Base-by-base conservation (phyloP, 306 rosid species). In the Datisca glomerata region DNA sequence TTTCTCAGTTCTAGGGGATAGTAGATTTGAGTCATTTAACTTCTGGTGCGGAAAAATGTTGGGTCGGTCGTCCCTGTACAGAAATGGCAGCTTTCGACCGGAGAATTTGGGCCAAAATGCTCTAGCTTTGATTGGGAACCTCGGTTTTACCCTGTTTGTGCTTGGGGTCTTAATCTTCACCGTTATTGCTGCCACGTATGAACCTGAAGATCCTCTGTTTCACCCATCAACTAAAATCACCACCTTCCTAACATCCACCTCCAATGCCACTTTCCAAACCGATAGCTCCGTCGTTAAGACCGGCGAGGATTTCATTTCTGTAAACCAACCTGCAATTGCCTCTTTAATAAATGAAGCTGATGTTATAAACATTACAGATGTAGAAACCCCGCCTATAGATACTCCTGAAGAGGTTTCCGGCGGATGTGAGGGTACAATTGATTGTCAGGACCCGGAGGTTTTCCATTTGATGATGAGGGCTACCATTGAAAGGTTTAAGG, bases 131-230 rank as follows among this genome's bases (percentile, higher is more conserved):
- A 74, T 91, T 63, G 80, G 96, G 25, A 91, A 85, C 51, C 87
- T 91, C 23, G 73, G 99, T 60, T 91, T 91, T 60, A 71, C 96
- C 2, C 43, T 85, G 21, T 91, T 91, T 65, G 96, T 91, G 49
- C 18, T 85, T 41, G 96, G 94, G 24, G 96, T 91, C 21, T 47
- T 91, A 28, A 66, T 91, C 49, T 91, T 91, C 21, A 91, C 98
- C 14, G 71, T 91, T 33, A 80, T 91, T 28, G 98, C 98, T 31
- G 98, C 96, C 39, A 91, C 94, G 10, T 91, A 91, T 55, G 85
- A 91, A 41, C 98, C 98, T 17, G 98, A 91, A 64, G 98, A 91
- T 38, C 98, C 96, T 38, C 57, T 91, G 68, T 91, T 91, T 61
- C 86, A 78, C 58, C 98, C 98, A 45, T 75, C 98, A 21, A 84